Percentiles rank a stretch among this genome's conserved stretches.
phyloP scores from a whole-genome alignment of 768 basidiomycete species.

The Collybia sp. region DNA sequence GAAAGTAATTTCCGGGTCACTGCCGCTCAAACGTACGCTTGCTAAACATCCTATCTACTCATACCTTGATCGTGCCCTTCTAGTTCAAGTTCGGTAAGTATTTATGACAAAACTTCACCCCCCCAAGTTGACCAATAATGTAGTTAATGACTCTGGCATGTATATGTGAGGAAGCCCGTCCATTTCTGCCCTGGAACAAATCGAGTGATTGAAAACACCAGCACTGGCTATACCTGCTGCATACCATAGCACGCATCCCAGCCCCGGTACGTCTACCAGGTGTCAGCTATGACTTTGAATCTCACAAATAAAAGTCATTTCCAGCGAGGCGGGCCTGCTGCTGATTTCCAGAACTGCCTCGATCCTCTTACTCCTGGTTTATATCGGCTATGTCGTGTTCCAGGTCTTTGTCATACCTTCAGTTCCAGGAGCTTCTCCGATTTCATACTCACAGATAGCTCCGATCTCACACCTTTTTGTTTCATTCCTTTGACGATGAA shows the following conservation, averaged over 20 bases:
- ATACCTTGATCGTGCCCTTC: not conserved
- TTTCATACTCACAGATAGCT: slow-evolving; percentile 64
- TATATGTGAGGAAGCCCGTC: slow-evolving; percentile 47
- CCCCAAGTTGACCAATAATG: slow-evolving; percentile 5
- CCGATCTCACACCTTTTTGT: slow-evolving; percentile 29
- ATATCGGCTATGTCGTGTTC: slow-evolving; percentile 72
- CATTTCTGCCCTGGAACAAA: too few species aligned
- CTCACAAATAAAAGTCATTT: slow-evolving; percentile 9
- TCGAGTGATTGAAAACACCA: slow-evolving; percentile 6
- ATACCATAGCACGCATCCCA: slow-evolving; percentile 47
- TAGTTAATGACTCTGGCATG: slow-evolving; percentile 84
- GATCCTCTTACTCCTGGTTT: slow-evolving; percentile 67
- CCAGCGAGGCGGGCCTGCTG: slow-evolving; percentile 45
- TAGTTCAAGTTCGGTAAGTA: slow-evolving; percentile 45
- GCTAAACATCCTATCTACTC: too few species aligned
- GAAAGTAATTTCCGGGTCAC: slow-evolving; percentile 79
- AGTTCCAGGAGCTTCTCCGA: slow-evolving; percentile 1
- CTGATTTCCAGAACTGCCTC: slow-evolving; percentile 80
- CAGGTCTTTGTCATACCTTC: slow-evolving; percentile 37
- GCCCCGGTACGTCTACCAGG: not conserved
- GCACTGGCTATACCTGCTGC: slow-evolving; percentile 91
- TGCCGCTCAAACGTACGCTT: slow-evolving; percentile 79
- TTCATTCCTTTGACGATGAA: slow-evolving; percentile 32
- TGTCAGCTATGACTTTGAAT: too few species aligned
- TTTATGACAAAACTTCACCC: not conserved